Percentiles rank a stretch among this genome's conserved stretches.
These are phyloP conservation scores for Tetrahymena malaccensis DNA, from an alignment of 73 alveolate genomes.

Conservation along the genomic window DNA sequence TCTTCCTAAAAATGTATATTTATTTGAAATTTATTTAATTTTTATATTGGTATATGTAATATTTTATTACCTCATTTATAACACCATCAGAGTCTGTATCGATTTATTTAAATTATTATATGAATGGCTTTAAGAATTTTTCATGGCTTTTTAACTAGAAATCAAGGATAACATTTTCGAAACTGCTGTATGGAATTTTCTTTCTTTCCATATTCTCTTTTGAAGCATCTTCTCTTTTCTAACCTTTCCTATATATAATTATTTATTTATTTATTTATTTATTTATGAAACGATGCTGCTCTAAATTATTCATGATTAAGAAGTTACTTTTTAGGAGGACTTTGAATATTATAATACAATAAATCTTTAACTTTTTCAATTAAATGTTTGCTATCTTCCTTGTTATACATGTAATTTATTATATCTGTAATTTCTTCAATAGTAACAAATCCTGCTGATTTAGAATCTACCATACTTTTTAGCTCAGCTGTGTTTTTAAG, in stretches of 20 bases:
- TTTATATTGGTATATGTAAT: not conserved
- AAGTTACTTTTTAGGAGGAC: not conserved
- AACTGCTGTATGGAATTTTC: constrained; percentile 49
- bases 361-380: constrained; percentile 26
- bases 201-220: constrained; percentile 30
- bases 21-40: not conserved
- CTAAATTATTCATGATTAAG: no score
- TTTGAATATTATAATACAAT: not conserved
- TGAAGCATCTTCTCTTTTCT: constrained; percentile 29
- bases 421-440: constrained; percentile 78
- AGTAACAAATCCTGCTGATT: constrained; percentile 35
- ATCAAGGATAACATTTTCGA: constrained; percentile 65
- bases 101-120: constrained; percentile 62
- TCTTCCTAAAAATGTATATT: not conserved
- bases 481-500: constrained; percentile 37
- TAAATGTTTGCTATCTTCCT: constrained; percentile 61
- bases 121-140: constrained; percentile 65
- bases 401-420: constrained; percentile 72
- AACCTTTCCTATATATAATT: constrained; percentile 17
- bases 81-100: constrained; percentile 79
- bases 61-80: constrained; percentile 45
- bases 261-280: constrained; percentile 7
- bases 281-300: not conserved
- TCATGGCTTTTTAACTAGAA: constrained; percentile 70
- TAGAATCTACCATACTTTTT: constrained; percentile 56